Percentiles rank a stretch among this genome's conserved stretches.
Conservation (phyloP, 345 rosid species). For the Lepidium sativum region DNA sequence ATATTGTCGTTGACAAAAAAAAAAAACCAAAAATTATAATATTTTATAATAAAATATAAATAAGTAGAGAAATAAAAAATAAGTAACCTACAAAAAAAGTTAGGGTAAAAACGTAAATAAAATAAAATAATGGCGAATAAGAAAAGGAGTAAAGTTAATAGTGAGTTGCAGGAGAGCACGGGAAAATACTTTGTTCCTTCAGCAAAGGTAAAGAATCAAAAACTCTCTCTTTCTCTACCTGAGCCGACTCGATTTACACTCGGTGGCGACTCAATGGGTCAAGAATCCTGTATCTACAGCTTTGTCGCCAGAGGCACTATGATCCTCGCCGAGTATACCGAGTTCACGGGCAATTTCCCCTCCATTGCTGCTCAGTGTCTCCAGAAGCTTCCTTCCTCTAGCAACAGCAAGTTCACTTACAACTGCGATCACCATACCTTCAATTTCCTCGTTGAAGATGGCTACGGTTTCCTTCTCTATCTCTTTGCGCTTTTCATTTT, state of each 20-base stretch:
- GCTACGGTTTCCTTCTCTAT: conserved; percentile 46
- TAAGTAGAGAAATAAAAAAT: too few relatives aligned
- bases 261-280: conserved; percentile 48
- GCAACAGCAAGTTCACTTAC: conserved; percentile 94
- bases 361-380: conserved; percentile 94
- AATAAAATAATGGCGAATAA: not conserved
- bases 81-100: too few relatives aligned
- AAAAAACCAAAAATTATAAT: too few relatives aligned
- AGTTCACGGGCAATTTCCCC: conserved; percentile 97
- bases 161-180: not conserved
- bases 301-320: conserved; percentile 94
- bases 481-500: not conserved
- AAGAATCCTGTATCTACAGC: conserved; percentile 92
- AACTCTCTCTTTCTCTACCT: not conserved
- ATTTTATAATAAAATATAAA: too few relatives aligned
- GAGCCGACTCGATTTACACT: conserved; percentile 9
- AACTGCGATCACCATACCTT: conserved; percentile 97
- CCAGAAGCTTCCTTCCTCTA: conserved; percentile 74
- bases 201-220: conserved; percentile 20
- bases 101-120: not conserved
- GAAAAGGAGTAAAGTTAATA: conserved; percentile 3
- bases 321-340: conserved; percentile 87
- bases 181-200: conserved; percentile 7
- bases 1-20: too few relatives aligned
- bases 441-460: conserved; percentile 91